A percentile compares a stretch with the other conserved stretches of the same genome.
These are phyloP conservation scores for Neurospora hispaniola DNA, from an alignment of 495 filamentous ascomycete species.

Conservation along the genomic window DNA sequence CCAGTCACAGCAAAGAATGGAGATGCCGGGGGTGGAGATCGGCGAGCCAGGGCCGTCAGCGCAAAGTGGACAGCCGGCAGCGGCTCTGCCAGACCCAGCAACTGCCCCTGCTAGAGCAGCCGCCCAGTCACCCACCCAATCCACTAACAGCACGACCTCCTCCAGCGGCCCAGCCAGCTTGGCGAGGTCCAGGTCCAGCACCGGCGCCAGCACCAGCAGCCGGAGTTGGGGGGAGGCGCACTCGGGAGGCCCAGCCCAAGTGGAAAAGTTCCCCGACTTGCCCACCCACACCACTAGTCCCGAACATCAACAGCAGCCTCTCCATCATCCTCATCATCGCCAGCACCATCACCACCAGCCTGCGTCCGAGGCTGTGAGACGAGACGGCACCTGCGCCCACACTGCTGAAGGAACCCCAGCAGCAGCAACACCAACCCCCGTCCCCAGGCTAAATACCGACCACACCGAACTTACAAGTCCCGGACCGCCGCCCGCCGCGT, in stretches of 20 bases:
- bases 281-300: constrained; percentile 10
- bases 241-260: background rate
- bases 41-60: constrained; percentile 11
- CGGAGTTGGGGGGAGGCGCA: background rate
- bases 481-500: background rate
- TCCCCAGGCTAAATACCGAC: background rate
- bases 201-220: constrained; percentile 3
- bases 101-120: constrained; percentile 1
- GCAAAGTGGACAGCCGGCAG: constrained; percentile 7
- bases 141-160: background rate
- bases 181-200: background rate
- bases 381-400: background rate
- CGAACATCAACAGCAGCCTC: constrained; percentile 1
- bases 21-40: constrained; percentile 13
- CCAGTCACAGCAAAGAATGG: background rate
- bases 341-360: constrained; percentile 1
- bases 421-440: background rate
- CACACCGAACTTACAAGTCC: background rate
- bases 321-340: constrained; percentile 1
- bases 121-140: background rate
- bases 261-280: constrained; percentile 21
- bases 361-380: background rate
- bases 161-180: background rate
- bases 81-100: constrained; percentile 3
- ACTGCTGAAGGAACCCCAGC: background rate